These are phyloP conservation scores for Cylindrodendrum hubeiense DNA, from an alignment of 2,329 filamentous ascomycete genomes.

Conservation along the genomic window DNA sequence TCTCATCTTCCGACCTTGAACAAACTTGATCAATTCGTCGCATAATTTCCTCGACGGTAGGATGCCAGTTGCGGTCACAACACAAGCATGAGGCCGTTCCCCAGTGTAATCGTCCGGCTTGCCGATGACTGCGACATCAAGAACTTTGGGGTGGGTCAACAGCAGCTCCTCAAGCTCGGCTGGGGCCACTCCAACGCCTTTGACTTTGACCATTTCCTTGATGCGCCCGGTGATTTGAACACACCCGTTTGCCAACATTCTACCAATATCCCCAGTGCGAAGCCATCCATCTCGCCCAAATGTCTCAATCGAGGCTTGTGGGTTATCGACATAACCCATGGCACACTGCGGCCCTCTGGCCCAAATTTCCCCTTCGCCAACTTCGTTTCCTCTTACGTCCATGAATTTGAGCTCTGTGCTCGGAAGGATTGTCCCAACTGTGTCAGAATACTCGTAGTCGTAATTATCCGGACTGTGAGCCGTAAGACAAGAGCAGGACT, in stretches of 20 bases:
- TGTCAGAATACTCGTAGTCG: constrained; percentile 68
- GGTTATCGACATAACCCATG: constrained; percentile 63
- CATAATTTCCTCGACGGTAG: neutral
- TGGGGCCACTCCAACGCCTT: constrained; percentile 72
- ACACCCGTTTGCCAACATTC: constrained; percentile 63
- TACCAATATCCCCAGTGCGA: constrained; percentile 70
- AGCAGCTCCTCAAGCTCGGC: constrained; percentile 74
- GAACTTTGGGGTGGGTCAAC: constrained; percentile 66
- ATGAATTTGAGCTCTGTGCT: constrained; percentile 72
- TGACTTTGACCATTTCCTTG: constrained; percentile 78
- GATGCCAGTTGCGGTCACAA: constrained; percentile 57
- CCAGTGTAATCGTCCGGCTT: constrained; percentile 67
- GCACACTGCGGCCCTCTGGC: constrained; percentile 61
- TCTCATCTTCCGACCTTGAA: neutral
- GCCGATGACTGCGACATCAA: constrained; percentile 68
- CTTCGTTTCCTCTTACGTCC: constrained; percentile 66
- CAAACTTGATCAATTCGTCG: neutral
- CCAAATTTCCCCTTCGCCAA: constrained; percentile 64
- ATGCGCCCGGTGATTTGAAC: constrained; percentile 72
- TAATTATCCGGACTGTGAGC: constrained; percentile 68
- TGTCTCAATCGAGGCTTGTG: constrained; percentile 57
- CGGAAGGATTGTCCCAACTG: constrained; percentile 67
- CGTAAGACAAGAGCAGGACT: constrained; percentile 73
- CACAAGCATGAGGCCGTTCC: constrained; percentile 68
- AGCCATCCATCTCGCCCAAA: constrained; percentile 69